phyloP scores from a whole-genome alignment of 1,284 basidiomycete genomes.

The Sphaerobolus stellatus region DNA sequence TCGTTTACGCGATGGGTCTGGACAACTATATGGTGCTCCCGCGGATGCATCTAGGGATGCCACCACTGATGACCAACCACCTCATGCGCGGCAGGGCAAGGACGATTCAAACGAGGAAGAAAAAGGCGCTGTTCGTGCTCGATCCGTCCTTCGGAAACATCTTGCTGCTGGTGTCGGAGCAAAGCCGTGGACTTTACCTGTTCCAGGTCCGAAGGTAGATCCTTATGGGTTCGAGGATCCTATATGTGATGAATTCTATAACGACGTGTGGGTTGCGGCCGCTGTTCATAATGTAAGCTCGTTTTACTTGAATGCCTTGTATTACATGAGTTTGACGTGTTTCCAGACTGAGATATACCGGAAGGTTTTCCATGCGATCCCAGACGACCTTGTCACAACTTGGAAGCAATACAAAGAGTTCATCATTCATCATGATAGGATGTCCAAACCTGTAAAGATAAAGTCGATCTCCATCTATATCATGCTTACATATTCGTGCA shows the following conservation, averaged over 20 bases:
- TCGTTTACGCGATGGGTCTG: slow-evolving; percentile 36
- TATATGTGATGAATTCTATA: slow-evolving; percentile 83
- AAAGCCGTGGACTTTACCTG: slow-evolving; percentile 62
- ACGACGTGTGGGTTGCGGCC: slow-evolving; percentile 81
- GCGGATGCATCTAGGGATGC: slow-evolving; percentile 49
- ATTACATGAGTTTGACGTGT: slow-evolving; percentile 15
- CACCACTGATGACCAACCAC: slow-evolving; percentile 46
- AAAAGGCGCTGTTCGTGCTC: slow-evolving; percentile 32
- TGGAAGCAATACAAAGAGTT: slow-evolving; percentile 96
- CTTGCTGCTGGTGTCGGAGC: slow-evolving; percentile 46
- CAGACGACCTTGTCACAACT: slow-evolving; percentile 87
- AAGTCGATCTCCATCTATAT: background rate
- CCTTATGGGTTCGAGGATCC: slow-evolving; percentile 85
- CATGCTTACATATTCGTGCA: background rate
- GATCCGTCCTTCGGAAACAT: background rate
- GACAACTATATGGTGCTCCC: slow-evolving; percentile 50
- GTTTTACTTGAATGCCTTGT: slow-evolving; percentile 13
- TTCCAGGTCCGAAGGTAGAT: slow-evolving; percentile 68
- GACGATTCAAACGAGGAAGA: slow-evolving; percentile 54
- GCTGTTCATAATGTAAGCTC: slow-evolving; percentile 80
- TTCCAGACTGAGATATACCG: slow-evolving; percentile 87
- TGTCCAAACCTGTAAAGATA: slow-evolving; percentile 58
- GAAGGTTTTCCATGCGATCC: slow-evolving; percentile 89
- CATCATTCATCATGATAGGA: slow-evolving; percentile 69
- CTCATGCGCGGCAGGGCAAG: slow-evolving; percentile 42